Base-by-base conservation (phyloP, 495 filamentous ascomycete genomes). In the Lichina pygmaea region DNA sequence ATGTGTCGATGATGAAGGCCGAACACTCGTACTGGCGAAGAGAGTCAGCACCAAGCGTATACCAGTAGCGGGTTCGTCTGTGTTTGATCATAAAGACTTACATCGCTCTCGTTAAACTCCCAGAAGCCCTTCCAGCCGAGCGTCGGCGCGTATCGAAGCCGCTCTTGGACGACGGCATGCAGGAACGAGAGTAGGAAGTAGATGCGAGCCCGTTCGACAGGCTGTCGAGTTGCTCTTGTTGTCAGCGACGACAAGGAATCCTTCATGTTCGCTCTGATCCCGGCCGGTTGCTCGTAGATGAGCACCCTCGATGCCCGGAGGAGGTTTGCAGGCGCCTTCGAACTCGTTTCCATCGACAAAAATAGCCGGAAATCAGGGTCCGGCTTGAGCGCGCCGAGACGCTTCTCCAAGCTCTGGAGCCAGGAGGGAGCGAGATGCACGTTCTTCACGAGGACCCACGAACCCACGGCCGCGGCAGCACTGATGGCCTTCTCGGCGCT, bases 91-190 rank as follows among this genome's bases (percentile, higher is more conserved):
- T 41, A 8, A 46, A 48, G 44, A 72, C 85, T 78, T 72, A 94
- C 86, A 61, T 97, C 89, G 52, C 86, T 92, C 59, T 99, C 89
- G 56, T 99, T 99, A 57, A 99, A 99, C 63, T 99, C 89, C 89
- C 89, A 99, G 69, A 93, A 93, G 46, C 83, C 82, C 65, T 93
- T 93, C 89, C 91, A 95, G 44, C 89, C 89, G 46, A 99, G 68
- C 44, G 71, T 89, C 2, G 89, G 91, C 15, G 85, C 86, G 55
- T 99, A 99, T 48, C 89, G 81, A 50, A 99, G 66, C 53, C 89
- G 67, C 58, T 99, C 89, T 59, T 99, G 89, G 33, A 99, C 72
- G 10, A 99, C 86, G 10, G 91, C 89, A 54, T 99, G 89, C 49
- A 95, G 57, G 71, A 95, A 95, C 6, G 81, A 86, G 16, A 99